Evolutionary conservation across 345 rosid genomes (phyloP).

Genomic region (Hevea brasiliensis): DNA sequence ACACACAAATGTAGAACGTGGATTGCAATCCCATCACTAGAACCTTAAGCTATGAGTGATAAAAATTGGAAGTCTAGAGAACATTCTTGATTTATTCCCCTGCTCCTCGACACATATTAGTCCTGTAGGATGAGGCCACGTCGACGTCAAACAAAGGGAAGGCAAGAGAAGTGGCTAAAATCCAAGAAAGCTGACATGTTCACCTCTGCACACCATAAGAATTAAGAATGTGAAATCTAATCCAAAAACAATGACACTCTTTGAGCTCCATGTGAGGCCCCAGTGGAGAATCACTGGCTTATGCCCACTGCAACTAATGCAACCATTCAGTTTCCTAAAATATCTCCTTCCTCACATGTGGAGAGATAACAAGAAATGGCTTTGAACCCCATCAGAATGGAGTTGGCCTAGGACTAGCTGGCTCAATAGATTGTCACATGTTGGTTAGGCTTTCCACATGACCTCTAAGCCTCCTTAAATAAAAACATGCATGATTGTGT

Average conservation of each 20-base stretch:
- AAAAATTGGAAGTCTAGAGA: too few relatives aligned
- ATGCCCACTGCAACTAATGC: constrained; percentile 4
- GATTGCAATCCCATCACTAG: too few relatives aligned
- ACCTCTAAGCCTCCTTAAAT: neutral
- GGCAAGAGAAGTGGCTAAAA: constrained; percentile 5
- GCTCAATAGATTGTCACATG: neutral
- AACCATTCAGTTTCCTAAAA: neutral
- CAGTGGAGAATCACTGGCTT: neutral
- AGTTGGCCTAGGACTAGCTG: neutral
- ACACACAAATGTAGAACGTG: too few relatives aligned
- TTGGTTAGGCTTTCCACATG: neutral
- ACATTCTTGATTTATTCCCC: neutral
- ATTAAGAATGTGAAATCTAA: neutral
- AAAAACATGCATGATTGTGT: neutral
- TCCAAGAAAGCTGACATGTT: neutral
- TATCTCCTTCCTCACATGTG: constrained; percentile 36
- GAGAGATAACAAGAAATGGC: neutral
- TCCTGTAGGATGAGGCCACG: constrained; percentile 3
- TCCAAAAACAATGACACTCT: too few relatives aligned
- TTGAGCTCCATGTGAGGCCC: constrained; percentile 24
- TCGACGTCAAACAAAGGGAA: constrained; percentile 12
- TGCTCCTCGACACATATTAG: neutral
- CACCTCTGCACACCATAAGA: too few relatives aligned
- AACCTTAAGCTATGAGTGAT: too few relatives aligned
- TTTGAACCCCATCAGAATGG: neutral